A percentile compares a stretch with the other conserved stretches of the same genome.
These are phyloP conservation scores for Lignosus rhinocerotis DNA, from an alignment of 1,284 basidiomycete genomes.

Conservation along the genomic window DNA sequence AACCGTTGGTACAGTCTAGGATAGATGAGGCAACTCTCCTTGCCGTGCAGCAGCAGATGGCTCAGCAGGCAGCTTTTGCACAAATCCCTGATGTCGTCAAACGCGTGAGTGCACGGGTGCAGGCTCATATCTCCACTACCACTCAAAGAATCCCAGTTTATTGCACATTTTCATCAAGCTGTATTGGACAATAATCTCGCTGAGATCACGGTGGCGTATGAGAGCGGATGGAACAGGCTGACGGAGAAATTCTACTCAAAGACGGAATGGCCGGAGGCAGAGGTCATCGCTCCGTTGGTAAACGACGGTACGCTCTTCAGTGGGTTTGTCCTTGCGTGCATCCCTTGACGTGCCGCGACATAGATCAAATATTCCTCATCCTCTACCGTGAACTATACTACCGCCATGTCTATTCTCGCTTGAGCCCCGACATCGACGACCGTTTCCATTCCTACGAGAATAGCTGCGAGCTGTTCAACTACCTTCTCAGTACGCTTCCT, in stretches of 20 bases:
- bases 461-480: constrained; percentile 98
- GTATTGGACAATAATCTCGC: constrained; percentile 84
- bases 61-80: constrained; percentile 74
- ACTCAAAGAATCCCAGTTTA: constrained; percentile 57
- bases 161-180: constrained; percentile 89
- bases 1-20: constrained; percentile 43
- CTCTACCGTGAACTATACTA: constrained; percentile 96
- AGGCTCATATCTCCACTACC: not conserved
- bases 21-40: constrained; percentile 68
- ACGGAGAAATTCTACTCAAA: constrained; percentile 95
- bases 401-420: constrained; percentile 92
- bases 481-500: constrained; percentile 69
- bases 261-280: constrained; percentile 97
- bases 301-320: constrained; percentile 72
- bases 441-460: constrained; percentile 99
- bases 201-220: constrained; percentile 90
- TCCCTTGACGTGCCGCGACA: not conserved
- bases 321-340: not conserved
- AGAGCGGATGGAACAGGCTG: constrained; percentile 95
- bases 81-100: constrained; percentile 83
- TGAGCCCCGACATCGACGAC: constrained; percentile 95
- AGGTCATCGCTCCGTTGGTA: constrained; percentile 91
- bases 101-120: constrained; percentile 49
- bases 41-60: constrained; percentile 78
- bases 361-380: constrained; percentile 93